Base-by-base conservation (phyloP, 2,329 filamentous ascomycete genomes). In the Xylariaceae sp. region DNA sequence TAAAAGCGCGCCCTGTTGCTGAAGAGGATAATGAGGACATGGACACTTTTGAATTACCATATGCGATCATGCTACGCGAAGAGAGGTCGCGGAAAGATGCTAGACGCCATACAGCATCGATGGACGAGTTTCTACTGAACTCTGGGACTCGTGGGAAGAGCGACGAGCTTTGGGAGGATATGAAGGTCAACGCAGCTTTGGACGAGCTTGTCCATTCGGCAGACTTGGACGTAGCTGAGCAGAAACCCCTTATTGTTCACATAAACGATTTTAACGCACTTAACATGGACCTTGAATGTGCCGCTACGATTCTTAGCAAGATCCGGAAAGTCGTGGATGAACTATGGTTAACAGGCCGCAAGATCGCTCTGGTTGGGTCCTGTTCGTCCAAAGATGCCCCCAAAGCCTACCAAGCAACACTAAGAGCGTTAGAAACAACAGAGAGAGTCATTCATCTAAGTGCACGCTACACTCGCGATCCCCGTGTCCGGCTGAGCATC, bases 191-290 rank as follows among this genome's bases (percentile, higher is more conserved):
- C 46, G 76, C 80, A 26, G 76, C 81, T 6, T 62, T 88, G 35
- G 81, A 85, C 40, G 75, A 80, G 40, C 71, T 88, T n/a, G 71
- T 86, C 21, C 71, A 73, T 37, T 75, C 79, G 2, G 75, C 77
- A 3, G 72, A 79, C 21, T 59, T 69, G 16, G 61, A 69, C 5
- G 56, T 60, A 23, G 40, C 60, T 6, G 64, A 67, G 62, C 67
- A 64, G 67, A 78, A 69, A 18, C 79, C 78, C 20, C 79, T 92
- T 6, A 86, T 97, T 53, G 78, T 95, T 32, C 91, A 91, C 63
- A 75, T 96, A 10, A 84, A 89, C 67, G 91, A 97, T 68, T 89
- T 91, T 65, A 85, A 89, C 47, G 90, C 95, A 59, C 78, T 99
- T 7, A 84, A 81, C 63, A 81, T 82, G 66, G 86, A 88, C 1